Base-by-base conservation (phyloP, 768 basidiomycete species). In the Tylopilus sp. region DNA sequence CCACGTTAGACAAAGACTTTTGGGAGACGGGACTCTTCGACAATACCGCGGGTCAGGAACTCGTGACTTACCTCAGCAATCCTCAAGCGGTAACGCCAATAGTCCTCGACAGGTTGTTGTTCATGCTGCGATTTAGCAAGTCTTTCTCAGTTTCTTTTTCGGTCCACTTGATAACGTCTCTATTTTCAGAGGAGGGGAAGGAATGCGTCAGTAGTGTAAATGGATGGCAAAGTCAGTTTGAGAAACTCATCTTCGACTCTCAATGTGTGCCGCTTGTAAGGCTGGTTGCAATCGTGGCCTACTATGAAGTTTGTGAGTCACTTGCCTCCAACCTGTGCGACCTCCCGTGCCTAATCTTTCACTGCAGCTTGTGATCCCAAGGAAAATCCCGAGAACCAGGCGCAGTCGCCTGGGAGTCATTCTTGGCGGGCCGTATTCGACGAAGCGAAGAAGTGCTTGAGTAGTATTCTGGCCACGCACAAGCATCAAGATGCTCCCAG, bases 1-100 rank as follows among this genome's bases (percentile, higher is more conserved):
- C 28, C 26, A 10, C 26, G 26, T 28, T 65, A 12, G 53, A 53
- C 17, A 4, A 22, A 12, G 10, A 36, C 9, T n/a, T 59, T 6
- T 64, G 63, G 63, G 63, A 64, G 38, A 55, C 52, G 0, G 53
- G 51, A 13, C 38, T 65, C 15, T 64, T 64, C 23, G 61, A 63
- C 15, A 40, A 57, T 12, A 55, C 56, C 2, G 56, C 61, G 0
- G 63, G 56, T 4, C 35, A 47, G 40, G 49, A 50, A 11, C 28
- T 65, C 0, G 7, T 65, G 7, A 35, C n/a, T 0, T 52, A 57
- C 30, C 17, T 65, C 35, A 18, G 52, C 6, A 23, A 41, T 21
- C 43, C 44, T 38, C 52, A 58, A 48, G 52, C 52, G 4, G 54
- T 54, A 30, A 44, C 44, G 6, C 50, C 44, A 15, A 45, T 51